A percentile compares a stretch with the other conserved stretches of the same genome.
Evolutionary conservation across 495 filamentous ascomycete genomes (phyloP).

Genomic region (Pseudotulostoma volvatum): DNA sequence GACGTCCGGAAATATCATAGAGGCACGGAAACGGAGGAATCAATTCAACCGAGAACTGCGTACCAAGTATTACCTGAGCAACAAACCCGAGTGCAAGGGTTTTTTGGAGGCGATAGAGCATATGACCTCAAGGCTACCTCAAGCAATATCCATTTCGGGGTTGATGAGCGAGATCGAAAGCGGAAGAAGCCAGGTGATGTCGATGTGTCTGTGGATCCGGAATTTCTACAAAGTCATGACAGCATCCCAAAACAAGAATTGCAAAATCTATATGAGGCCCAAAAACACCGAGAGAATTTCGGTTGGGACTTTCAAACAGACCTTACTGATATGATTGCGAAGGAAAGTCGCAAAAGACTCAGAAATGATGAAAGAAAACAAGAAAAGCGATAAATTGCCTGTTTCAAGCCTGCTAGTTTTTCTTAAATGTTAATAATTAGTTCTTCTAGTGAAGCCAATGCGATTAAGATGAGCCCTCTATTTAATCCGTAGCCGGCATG

Average conservation of each 20-base stretch:
- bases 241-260: slow-evolving; percentile 53
- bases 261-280: slow-evolving; percentile 59
- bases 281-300: slow-evolving; percentile 50
- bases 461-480: no score
- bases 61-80: slow-evolving; percentile 87
- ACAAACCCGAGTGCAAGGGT: slow-evolving; percentile 66
- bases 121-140: slow-evolving; percentile 59
- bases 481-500: no score
- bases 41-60: slow-evolving; percentile 50
- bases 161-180: slow-evolving; percentile 65
- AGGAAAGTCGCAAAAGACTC: slow-evolving; percentile 75
- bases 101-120: slow-evolving; percentile 85
- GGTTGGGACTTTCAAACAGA: slow-evolving; percentile 84
- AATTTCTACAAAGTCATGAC: slow-evolving; percentile 51
- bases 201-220: slow-evolving; percentile 77
- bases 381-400: no score
- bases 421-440: no score
- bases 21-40: slow-evolving; percentile 81
- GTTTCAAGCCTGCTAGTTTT: no score
- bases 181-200: slow-evolving; percentile 92
- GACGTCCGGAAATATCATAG: slow-evolving; percentile 76
- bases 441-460: no score
- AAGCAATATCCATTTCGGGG: slow-evolving; percentile 51
- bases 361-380: slow-evolving; percentile 70
- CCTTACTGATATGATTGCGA: slow-evolving; percentile 90